These are phyloP conservation scores for Maudiozyma turicensis DNA, from an alignment of 805 yeast species.

Conservation along the genomic window DNA sequence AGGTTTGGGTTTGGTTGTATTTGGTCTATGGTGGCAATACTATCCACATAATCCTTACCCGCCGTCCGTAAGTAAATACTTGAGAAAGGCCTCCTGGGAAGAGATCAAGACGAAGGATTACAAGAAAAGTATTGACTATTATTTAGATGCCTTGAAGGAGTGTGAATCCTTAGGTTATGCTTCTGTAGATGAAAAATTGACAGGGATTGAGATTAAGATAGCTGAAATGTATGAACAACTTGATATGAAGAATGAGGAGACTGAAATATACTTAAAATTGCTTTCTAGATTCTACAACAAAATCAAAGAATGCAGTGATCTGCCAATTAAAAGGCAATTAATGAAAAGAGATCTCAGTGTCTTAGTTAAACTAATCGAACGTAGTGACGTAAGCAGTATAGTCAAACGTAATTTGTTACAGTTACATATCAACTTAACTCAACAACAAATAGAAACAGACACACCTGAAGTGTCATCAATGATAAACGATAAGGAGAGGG, in stretches of 20 bases:
- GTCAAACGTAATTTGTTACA: slow-evolving; percentile 41
- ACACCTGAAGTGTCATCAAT: slow-evolving; percentile 27
- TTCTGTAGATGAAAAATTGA: slow-evolving; percentile 60
- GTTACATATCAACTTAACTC: slow-evolving; percentile 53
- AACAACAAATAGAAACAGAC: slow-evolving; percentile 33
- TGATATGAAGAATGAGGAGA: slow-evolving; percentile 50
- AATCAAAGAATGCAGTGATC: not conserved
- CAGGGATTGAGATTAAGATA: slow-evolving; percentile 77
- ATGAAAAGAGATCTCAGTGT: slow-evolving; percentile 60
- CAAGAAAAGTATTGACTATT: slow-evolving; percentile 54
- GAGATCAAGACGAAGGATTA: slow-evolving; percentile 52
- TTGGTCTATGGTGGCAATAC: slow-evolving; percentile 32
- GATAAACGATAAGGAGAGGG: slow-evolving; percentile 1
- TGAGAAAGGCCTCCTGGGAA: slow-evolving; percentile 72
- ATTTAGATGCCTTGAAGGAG: slow-evolving; percentile 61
- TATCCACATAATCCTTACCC: slow-evolving; percentile 70
- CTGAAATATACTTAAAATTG: slow-evolving; percentile 52
- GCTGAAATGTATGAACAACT: slow-evolving; percentile 77
- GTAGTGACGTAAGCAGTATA: slow-evolving; percentile 30
- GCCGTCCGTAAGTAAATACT: slow-evolving; percentile 52
- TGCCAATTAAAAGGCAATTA: slow-evolving; percentile 32
- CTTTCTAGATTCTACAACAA: slow-evolving; percentile 43
- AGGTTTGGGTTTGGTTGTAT: slow-evolving; percentile 11
- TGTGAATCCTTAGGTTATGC: slow-evolving; percentile 45
- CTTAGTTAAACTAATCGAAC: slow-evolving; percentile 42